Conservation (phyloP, 2,329 filamentous ascomycete genomes). For the Nothophaeocryptopus gaeumannii region DNA sequence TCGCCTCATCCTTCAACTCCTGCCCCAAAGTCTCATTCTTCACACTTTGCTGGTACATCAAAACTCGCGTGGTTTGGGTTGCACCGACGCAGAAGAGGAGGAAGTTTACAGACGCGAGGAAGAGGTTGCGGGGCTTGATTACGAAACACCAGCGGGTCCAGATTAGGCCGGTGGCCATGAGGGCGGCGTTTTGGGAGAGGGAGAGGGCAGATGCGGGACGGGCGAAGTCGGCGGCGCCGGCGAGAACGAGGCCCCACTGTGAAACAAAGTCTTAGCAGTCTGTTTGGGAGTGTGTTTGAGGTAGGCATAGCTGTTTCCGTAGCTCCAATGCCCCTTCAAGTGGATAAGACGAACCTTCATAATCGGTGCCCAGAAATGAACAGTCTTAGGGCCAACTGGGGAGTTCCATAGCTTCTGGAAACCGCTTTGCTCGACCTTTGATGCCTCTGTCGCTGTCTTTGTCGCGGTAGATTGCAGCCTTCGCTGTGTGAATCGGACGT, state of each 20-base stretch:
- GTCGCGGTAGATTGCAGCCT: conserved; percentile 65
- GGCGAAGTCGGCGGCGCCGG: conserved; percentile 85
- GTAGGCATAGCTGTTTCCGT: not conserved
- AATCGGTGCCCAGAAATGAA: conserved; percentile 98
- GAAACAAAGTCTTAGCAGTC: conserved; percentile 1
- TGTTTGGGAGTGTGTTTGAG: not conserved
- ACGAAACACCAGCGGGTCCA: conserved; percentile 99
- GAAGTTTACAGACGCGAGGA: conserved; percentile 96
- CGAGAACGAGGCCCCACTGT: conserved; percentile 87
- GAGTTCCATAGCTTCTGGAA: conserved; percentile 68
- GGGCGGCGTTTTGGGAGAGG: conserved; percentile 83
- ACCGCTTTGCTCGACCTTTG: conserved; percentile 34
- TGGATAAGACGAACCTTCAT: conserved; percentile 64
- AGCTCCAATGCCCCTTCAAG: too few relatives aligned
- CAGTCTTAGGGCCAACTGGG: conserved; percentile 63
- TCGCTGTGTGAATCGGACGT: conserved; percentile 53
- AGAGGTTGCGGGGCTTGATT: conserved; percentile 88
- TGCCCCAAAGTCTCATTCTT: conserved; percentile 54
- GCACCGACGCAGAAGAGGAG: conserved; percentile 87
- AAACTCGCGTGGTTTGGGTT: conserved; percentile 76
- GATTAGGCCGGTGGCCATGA: conserved; percentile 88
- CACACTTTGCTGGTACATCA: conserved; percentile 60
- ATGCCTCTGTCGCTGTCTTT: conserved; percentile 38
- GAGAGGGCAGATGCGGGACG: conserved; percentile 92
- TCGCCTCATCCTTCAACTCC: conserved; percentile 36